Conservation (phyloP, 306 rosid species). For the Prunus mongolica region DNA sequence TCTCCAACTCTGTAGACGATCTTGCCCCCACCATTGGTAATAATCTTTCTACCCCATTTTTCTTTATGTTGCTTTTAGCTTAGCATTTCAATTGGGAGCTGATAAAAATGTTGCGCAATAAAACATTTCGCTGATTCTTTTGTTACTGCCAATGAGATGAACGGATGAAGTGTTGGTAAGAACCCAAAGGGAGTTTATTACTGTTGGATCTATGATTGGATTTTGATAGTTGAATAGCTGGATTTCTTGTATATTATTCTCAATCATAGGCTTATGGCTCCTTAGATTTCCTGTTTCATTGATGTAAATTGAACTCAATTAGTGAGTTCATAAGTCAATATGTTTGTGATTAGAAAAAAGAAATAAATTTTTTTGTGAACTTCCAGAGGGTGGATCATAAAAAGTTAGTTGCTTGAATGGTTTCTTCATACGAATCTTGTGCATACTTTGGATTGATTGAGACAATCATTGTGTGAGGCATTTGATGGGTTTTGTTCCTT, state of each 20-base stretch:
- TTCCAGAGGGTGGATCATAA: not conserved
- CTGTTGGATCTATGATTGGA: constrained; percentile 30
- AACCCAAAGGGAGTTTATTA: constrained; percentile 1
- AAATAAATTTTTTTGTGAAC: not conserved
- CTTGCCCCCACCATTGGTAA: constrained; percentile 86
- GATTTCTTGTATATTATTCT: no score
- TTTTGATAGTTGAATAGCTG: not conserved
- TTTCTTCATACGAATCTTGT: not conserved
- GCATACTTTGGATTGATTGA: not conserved
- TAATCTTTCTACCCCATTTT: not conserved
- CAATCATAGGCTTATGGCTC: no score
- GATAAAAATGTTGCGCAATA: not conserved
- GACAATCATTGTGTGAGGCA: not conserved
- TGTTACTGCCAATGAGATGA: not conserved
- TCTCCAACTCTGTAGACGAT: constrained; percentile 54
- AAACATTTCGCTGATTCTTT: not conserved
- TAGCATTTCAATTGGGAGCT: not conserved
- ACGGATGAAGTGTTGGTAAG: constrained; percentile 11
- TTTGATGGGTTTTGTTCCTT: not conserved
- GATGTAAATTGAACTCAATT: not conserved
- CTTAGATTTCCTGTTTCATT: no score
- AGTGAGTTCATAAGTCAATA: not conserved
- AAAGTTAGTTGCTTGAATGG: not conserved
- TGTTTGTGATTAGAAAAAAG: not conserved
- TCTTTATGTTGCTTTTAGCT: not conserved